Evolutionary conservation across 108 stramenopile genomes (phyloP).

Genomic region (Pinguiococcus pyrenoidosus): DNA sequence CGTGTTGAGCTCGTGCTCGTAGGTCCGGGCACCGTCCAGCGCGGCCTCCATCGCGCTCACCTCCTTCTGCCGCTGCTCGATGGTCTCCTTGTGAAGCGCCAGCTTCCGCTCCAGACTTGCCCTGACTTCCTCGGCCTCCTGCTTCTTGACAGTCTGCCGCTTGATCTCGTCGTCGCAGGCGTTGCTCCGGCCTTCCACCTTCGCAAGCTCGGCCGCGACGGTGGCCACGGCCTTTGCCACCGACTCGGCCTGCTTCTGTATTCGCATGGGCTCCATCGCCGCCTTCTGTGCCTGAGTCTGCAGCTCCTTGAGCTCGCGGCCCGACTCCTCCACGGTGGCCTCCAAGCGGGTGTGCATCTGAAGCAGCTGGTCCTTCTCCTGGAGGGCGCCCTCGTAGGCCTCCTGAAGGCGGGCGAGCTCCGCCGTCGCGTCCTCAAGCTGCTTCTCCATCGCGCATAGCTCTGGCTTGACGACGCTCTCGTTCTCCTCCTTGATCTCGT

Average conservation of each 20-base stretch:
- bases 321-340: too few relatives aligned
- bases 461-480: slow-evolving; percentile 29
- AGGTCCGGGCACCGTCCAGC: too few relatives aligned
- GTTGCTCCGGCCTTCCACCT: slow-evolving; percentile 1
- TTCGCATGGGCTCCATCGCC: slow-evolving; percentile 31
- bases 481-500: slow-evolving; percentile 32
- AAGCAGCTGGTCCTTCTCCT: slow-evolving; percentile 16
- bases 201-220: slow-evolving; percentile 23
- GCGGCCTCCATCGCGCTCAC: slow-evolving; percentile 2
- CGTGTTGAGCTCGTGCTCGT: too few relatives aligned
- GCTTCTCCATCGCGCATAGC: neutral
- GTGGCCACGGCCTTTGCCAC: slow-evolving; percentile 24
- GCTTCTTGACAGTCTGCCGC: slow-evolving; percentile 12
- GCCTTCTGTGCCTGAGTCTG: neutral
- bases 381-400: neutral
- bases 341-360: neutral
- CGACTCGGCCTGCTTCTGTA: slow-evolving; percentile 35
- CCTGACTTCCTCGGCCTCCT: slow-evolving; percentile 22
- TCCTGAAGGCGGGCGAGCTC: slow-evolving; percentile 15
- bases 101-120: slow-evolving; percentile 23
- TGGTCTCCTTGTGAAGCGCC: slow-evolving; percentile 30
- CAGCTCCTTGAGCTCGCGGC: neutral
- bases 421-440: neutral
- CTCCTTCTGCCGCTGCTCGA: slow-evolving; percentile 25
- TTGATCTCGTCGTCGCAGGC: slow-evolving; percentile 20